phyloP scores from a whole-genome alignment of 2,329 filamentous ascomycete genomes.

The Sclerotinia minor region DNA sequence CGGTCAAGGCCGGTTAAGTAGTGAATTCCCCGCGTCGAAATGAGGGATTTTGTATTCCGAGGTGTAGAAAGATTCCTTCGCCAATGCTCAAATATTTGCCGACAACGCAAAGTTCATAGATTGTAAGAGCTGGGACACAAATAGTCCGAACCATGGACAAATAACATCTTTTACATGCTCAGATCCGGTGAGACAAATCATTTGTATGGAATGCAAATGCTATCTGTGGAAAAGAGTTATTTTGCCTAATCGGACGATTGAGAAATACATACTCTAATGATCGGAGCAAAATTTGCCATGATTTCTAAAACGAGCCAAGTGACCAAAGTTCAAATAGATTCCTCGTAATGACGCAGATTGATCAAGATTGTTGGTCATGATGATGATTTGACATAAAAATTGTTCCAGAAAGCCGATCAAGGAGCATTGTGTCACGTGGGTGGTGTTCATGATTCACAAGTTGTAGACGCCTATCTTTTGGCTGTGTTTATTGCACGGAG shows the following conservation, averaged over 20 bases:
- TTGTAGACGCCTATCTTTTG: not conserved
- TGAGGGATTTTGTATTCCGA: not conserved
- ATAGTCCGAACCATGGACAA: not conserved
- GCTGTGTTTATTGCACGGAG: slow-evolving; percentile 4
- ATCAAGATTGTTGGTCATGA: not conserved
- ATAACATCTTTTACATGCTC: not conserved
- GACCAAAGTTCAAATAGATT: not conserved
- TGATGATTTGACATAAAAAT: not conserved
- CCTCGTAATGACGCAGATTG: not conserved
- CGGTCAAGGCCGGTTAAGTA: not conserved
- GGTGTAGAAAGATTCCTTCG: not conserved
- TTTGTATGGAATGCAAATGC: not conserved
- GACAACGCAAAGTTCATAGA: not conserved
- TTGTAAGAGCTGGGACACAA: not conserved
- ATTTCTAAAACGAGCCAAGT: not conserved
- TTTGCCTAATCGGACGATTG: not conserved
- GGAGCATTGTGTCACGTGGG: not conserved
- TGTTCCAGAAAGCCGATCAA: not conserved
- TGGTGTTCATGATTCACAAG: slow-evolving; percentile 6
- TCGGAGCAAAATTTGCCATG: not conserved
- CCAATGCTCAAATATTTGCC: not conserved
- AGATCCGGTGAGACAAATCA: not conserved
- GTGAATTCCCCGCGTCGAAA: not conserved
- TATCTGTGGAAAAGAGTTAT: not conserved
- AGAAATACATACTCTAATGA: not conserved